phyloP scores from a whole-genome alignment of 164 flowering plant genomes.

The Annona squamosa region DNA sequence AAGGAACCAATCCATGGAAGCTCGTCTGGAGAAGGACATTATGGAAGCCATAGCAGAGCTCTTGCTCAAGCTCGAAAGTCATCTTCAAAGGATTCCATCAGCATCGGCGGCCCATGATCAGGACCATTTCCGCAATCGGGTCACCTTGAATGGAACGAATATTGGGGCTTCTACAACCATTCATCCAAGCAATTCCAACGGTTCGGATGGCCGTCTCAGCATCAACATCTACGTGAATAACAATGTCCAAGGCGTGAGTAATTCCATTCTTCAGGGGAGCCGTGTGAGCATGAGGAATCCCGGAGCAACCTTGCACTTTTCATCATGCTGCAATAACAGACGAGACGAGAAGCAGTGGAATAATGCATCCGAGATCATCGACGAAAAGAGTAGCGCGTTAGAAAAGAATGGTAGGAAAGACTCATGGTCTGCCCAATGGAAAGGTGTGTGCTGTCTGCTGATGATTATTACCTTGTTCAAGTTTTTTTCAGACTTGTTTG shows the following conservation, averaged over 20 bases:
- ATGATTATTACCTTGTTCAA: background rate
- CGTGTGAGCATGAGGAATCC: conserved; percentile 50
- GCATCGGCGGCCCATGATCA: background rate
- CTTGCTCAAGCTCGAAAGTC: conserved; percentile 3
- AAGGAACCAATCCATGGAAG: conserved; percentile 6
- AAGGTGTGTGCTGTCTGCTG: background rate
- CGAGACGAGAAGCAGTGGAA: background rate
- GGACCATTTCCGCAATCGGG: conserved; percentile 13
- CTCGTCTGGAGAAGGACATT: background rate
- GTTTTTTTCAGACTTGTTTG: background rate
- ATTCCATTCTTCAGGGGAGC: conserved; percentile 58
- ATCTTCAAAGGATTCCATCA: conserved; percentile 8
- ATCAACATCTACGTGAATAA: conserved; percentile 67
- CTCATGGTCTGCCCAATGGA: background rate
- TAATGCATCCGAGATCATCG: no score
- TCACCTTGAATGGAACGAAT: conserved; percentile 38
- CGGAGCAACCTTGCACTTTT: conserved; percentile 39
- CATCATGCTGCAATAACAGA: background rate
- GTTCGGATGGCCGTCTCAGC: background rate
- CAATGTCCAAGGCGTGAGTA: conserved; percentile 65
- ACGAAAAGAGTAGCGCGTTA: no score
- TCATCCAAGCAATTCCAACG: conserved; percentile 2
- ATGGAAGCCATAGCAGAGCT: conserved; percentile 10
- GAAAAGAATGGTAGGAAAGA: background rate
- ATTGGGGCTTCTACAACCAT: conserved; percentile 49